Base-by-base conservation (phyloP, 306 rosid species). In the Castanea sativa region DNA sequence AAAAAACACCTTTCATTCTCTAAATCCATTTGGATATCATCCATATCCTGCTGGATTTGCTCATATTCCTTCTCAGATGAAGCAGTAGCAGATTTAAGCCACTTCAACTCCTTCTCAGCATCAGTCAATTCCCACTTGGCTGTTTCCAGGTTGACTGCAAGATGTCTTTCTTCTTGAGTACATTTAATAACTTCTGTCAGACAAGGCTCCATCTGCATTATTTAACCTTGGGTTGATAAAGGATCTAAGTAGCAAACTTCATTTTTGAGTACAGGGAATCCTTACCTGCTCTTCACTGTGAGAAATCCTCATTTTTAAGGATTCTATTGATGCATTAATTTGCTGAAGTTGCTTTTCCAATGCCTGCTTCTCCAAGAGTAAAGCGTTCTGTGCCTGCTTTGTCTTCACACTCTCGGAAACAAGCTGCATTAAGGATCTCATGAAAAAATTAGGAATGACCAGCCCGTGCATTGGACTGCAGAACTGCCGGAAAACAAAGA, bases 381-480 rank as follows among this genome's bases (percentile, higher is more conserved):
- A 76, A 77, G 84, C 73, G 80, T 77, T 88, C 45, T 93, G 96
- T 23, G 83, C 82, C 71, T 95, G 99, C 88, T 88, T 95, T 78
- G 93, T 79, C 90, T 93, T 95, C 83, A 95, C 98, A 35, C 96
- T 93, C 84, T 91, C 98, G 30, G 99, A 95, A 75, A 95, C 98
- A 45, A 95, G 93, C 99, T 94, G 98, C 90, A 88, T 53, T 60
- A 82, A 74, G 73, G 41, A 82, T 79, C 55, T 61, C 79, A 6
- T 33, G 71, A 15, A 77, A 55, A 55, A 76, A 41, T 71, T 60
- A 67, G 69, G 43, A 59, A 78, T 81, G 41, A 79, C 30, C 65
- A 81, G 58, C 53, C 74, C 49, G 25, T 53, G 75, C 82, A 73
- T 49, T 79, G 63, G 71, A 64, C 30, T 18, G 4, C 33, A 49